Conservation (phyloP, 2,329 filamentous ascomycete species). For the Penicillium glabrum region DNA sequence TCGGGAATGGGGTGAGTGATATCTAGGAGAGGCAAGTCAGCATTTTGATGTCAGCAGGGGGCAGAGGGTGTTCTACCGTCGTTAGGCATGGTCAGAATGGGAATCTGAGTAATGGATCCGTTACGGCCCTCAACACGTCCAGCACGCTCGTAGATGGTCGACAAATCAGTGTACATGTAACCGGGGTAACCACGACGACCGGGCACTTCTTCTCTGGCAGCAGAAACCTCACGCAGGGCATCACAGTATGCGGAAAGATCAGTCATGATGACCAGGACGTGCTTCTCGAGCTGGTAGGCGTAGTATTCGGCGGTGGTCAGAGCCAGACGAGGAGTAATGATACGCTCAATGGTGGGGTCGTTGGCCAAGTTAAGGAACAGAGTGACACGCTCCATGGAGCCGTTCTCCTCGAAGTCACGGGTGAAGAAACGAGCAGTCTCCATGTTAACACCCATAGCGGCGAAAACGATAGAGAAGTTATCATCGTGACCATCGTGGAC, state of each 20-base stretch:
- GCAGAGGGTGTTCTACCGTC: constrained; percentile 60
- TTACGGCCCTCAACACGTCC: constrained; percentile 96
- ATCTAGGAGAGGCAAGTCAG: constrained; percentile 50
- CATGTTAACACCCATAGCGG: constrained; percentile 99
- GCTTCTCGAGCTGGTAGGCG: constrained; percentile 99
- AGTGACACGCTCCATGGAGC: constrained; percentile 94
- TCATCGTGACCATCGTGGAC: constrained; percentile 96
- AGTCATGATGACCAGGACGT: constrained; percentile 97
- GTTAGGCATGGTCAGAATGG: constrained; percentile 99
- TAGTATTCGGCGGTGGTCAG: constrained; percentile 99
- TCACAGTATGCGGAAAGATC: constrained; percentile 98
- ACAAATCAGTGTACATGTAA: constrained; percentile 99
- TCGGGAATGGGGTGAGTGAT: constrained; percentile 99
- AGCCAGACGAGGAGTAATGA: constrained; percentile 97
- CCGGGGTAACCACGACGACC: constrained; percentile 98
- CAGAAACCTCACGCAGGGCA: constrained; percentile 96
- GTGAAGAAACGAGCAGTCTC: constrained; percentile 99
- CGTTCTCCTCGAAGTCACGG: constrained; percentile 97
- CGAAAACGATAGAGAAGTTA: constrained; percentile 99
- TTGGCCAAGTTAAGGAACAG: constrained; percentile 99
- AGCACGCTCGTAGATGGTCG: constrained; percentile 98
- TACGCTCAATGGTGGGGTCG: constrained; percentile 98
- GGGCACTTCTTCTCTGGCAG: constrained; percentile 96
- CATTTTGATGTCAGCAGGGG: not conserved
- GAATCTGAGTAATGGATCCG: constrained; percentile 98